A percentile compares a stretch with the other conserved stretches of the same genome.
These are phyloP conservation scores for Capronia coronata DNA, from an alignment of 2,329 filamentous ascomycete genomes.

Conservation along the genomic window DNA sequence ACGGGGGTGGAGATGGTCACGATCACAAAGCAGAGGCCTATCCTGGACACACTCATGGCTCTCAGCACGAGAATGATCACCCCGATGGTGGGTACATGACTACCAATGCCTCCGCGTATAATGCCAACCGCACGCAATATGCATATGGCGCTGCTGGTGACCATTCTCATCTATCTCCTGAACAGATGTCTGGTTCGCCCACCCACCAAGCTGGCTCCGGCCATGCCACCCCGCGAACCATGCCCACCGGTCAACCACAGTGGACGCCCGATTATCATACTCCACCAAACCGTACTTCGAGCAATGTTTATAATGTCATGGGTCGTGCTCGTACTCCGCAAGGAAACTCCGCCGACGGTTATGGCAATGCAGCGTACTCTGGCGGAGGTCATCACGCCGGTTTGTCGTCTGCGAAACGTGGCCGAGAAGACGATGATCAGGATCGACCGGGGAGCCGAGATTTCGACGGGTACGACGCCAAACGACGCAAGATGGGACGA, in stretches of 20 bases:
- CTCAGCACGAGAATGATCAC: constrained; percentile 65
- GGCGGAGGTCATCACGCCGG: constrained; percentile 63
- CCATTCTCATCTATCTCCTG: constrained; percentile 68
- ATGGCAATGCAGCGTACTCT: constrained; percentile 63
- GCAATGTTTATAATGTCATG: constrained; percentile 84
- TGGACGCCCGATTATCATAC: constrained; percentile 69
- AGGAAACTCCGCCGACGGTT: constrained; percentile 65
- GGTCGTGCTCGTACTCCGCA: constrained; percentile 70
- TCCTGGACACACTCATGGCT: constrained; percentile 46
- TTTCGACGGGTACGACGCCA: constrained; percentile 56
- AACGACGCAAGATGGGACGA: constrained; percentile 68
- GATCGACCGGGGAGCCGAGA: constrained; percentile 59
- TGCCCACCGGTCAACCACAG: constrained; percentile 63
- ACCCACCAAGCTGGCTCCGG: constrained; percentile 73
- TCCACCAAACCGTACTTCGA: constrained; percentile 65
- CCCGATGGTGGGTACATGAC: constrained; percentile 76
- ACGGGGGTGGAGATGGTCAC: constrained; percentile 54
- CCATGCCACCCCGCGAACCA: constrained; percentile 76
- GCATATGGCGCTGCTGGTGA: constrained; percentile 68
- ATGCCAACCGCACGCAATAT: constrained; percentile 65
- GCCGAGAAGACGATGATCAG: constrained; percentile 58
- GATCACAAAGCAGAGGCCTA: constrained; percentile 65
- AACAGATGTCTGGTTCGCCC: constrained; percentile 70
- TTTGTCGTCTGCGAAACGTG: constrained; percentile 52
- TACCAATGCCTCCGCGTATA: constrained; percentile 65